These are phyloP conservation scores for Syzygium oleosum DNA, from an alignment of 345 rosid species.

Conservation along the genomic window DNA sequence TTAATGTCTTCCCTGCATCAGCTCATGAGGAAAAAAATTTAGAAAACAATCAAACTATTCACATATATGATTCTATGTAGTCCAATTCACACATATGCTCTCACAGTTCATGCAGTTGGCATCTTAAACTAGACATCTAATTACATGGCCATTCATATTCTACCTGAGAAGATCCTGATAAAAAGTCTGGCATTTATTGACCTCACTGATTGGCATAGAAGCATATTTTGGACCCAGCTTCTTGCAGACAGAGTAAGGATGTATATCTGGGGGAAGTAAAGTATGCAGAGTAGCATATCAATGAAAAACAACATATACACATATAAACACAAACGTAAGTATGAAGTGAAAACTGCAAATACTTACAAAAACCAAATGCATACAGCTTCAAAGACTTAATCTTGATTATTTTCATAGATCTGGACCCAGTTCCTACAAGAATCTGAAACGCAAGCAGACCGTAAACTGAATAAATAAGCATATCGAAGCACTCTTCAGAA, in stretches of 20 bases:
- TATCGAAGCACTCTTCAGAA: neutral
- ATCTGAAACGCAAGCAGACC: slow-evolving; percentile 35
- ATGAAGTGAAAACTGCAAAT: slow-evolving; percentile 7
- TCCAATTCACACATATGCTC: neutral
- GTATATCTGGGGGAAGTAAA: slow-evolving; percentile 40
- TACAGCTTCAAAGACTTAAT: slow-evolving; percentile 73
- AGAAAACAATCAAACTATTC: neutral
- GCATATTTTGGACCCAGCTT: slow-evolving; percentile 77
- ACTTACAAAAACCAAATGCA: slow-evolving; percentile 96
- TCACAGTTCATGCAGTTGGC: neutral
- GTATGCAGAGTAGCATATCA: neutral
- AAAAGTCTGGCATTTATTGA: slow-evolving; percentile 40
- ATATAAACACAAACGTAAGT: neutral
- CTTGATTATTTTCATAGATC: slow-evolving; percentile 74
- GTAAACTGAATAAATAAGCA: neutral
- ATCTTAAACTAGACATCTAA: neutral
- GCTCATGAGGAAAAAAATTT: neutral
- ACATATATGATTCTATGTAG: neutral
- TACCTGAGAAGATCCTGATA: slow-evolving; percentile 94
- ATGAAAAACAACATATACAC: neutral
- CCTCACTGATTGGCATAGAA: slow-evolving; percentile 42
- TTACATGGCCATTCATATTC: neutral
- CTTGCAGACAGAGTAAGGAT: slow-evolving; percentile 70
- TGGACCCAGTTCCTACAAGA: slow-evolving; percentile 94
- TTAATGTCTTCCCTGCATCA: slow-evolving; percentile 64